Conservation (phyloP, 2,329 filamentous ascomycete genomes). For the Atkinsonella hypoxylon region DNA sequence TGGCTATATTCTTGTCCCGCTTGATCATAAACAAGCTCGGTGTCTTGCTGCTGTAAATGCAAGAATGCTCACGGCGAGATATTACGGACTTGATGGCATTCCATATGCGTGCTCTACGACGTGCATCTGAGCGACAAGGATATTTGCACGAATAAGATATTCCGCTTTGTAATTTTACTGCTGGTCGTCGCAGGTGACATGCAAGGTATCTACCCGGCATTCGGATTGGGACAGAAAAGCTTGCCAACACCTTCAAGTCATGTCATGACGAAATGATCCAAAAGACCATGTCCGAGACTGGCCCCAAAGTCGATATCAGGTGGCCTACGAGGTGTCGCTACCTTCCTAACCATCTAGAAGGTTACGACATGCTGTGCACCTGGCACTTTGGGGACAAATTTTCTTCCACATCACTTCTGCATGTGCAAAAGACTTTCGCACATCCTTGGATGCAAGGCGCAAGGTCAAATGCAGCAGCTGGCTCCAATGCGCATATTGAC, state of each 20-base stretch:
- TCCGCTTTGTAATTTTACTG: background rate
- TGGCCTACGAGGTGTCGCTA: too few species aligned
- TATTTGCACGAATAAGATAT: background rate
- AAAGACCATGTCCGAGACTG: too few species aligned
- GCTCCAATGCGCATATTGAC: background rate
- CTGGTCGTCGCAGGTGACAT: background rate
- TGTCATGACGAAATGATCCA: background rate
- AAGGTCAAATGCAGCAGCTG: background rate
- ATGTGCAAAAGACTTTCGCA: background rate
- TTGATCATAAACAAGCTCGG: too few species aligned
- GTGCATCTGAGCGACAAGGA: background rate
- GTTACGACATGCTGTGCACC: background rate
- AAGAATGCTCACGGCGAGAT: background rate
- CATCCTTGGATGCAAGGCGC: background rate
- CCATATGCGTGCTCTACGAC: background rate
- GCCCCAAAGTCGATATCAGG: too few species aligned
- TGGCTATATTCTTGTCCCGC: background rate
- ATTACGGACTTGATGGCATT: background rate
- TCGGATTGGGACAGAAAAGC: background rate
- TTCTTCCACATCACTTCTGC: background rate
- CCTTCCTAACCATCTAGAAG: background rate
- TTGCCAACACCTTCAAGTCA: too few species aligned
- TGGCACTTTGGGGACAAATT: background rate
- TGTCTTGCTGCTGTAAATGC: background rate
- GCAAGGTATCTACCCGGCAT: slow-evolving; percentile 1